Evolutionary conservation across 495 filamentous ascomycete genomes (phyloP), one percentile per base, ranked within the genome.

Genomic region (Chaetomium fimeti): DNA sequence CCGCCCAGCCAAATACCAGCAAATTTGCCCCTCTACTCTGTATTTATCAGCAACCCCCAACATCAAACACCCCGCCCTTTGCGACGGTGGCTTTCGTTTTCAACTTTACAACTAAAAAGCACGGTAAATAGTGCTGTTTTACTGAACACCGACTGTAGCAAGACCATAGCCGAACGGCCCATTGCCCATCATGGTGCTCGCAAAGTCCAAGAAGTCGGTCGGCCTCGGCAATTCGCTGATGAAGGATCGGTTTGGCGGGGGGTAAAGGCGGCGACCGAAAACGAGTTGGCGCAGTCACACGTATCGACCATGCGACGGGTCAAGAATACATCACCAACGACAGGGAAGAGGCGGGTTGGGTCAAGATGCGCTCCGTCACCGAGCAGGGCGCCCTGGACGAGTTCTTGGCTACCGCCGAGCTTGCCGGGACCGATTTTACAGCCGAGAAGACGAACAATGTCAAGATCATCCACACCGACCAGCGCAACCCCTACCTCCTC

Each of bases 371-470:
- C 77, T 93, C 90, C 78, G 89, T 98, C 68, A 99, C 95, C 27
- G 93, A 98, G 81, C 95, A 99, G 79, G 93, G 87, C 62, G 92
- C 93, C 43, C 85, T 98, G 57, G 94, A 98, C 77, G 85, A 86
- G 71, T 82, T 84, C 71, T 67, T 83, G 64, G 82, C 82, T 16
- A 97, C 93, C 29, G 93, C 93, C 67, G 92, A 98, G 77, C 82
- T 99, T 67, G 95, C 95, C 22, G 93, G 92, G 54, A 99, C 95
- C 63, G 95, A 99, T 73, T 99, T 99, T 75, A 96, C 94, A 7
- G 95, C 95, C 42, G 94, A 99, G 83, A 97, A 97, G 82, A 90
- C 95, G 85, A 96, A 91, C 76, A 97, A 93, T 74, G 89, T 98
- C 74, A 96, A 97, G 78, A 97, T 99, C 74, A 97, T 99, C 69